Evolutionary conservation across 2,329 filamentous ascomycete genomes (phyloP).

Genomic region (Nigrospora oryzae): DNA sequence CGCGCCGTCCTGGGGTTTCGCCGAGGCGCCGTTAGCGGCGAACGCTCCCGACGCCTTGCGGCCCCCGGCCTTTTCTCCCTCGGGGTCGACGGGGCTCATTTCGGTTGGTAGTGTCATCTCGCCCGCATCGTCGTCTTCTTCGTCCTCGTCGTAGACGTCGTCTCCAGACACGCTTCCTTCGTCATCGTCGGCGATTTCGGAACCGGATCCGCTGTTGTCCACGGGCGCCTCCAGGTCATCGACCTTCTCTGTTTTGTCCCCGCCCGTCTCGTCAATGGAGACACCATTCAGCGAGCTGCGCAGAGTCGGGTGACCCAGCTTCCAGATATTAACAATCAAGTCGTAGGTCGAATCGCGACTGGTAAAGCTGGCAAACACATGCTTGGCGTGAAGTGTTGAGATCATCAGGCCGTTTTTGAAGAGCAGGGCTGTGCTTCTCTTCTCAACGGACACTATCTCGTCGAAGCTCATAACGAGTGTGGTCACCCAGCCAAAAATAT

Average conservation of each 20-base stretch:
- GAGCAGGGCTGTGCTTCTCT: conserved; percentile 87
- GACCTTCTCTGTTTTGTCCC: conserved; percentile 85
- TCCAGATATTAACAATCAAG: conserved; percentile 96
- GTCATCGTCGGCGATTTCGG: conserved; percentile 48
- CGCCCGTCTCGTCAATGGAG: conserved; percentile 68
- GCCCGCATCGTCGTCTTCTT: conserved; percentile 57
- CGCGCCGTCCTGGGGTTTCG: conserved; percentile 42
- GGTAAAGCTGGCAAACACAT: conserved; percentile 91
- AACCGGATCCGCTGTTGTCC: conserved; percentile 45
- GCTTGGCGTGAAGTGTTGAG: conserved; percentile 87
- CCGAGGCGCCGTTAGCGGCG: conserved; percentile 34
- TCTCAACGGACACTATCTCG: conserved; percentile 93
- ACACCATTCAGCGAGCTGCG: conserved; percentile 89
- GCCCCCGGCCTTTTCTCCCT: conserved; percentile 52
- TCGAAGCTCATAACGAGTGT: conserved; percentile 98
- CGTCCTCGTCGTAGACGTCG: conserved; percentile 73
- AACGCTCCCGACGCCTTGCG: conserved; percentile 63
- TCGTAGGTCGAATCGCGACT: conserved; percentile 95
- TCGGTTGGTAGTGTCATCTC: conserved; percentile 29
- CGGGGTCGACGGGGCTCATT: conserved; percentile 35
- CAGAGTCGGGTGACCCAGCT: conserved; percentile 85
- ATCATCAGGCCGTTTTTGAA: conserved; percentile 98
- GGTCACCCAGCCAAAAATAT: conserved; percentile 96
- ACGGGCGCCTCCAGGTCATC: conserved; percentile 40
- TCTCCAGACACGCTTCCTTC: conserved; percentile 56